These are phyloP conservation scores for Porcisia hertigi DNA, from an alignment of 208 protist genomes.

Conservation along the genomic window DNA sequence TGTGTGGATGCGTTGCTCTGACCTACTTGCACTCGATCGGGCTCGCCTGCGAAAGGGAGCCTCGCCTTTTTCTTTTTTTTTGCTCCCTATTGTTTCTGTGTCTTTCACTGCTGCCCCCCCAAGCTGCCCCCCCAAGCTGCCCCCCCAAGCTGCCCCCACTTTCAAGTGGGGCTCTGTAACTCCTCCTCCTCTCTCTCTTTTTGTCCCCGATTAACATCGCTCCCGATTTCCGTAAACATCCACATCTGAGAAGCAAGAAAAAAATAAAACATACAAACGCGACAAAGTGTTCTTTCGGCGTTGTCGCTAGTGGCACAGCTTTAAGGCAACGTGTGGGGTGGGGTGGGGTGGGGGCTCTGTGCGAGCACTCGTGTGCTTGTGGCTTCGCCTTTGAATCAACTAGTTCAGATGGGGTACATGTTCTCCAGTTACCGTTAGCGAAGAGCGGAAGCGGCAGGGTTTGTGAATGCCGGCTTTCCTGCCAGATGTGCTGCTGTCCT, in stretches of 20 bases:
- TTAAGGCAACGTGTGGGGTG: not conserved
- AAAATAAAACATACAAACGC: not conserved
- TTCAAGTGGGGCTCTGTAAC: not conserved
- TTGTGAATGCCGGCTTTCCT: not conserved
- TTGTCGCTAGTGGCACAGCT: not conserved
- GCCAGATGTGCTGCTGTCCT: not conserved
- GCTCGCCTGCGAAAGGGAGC: not conserved
- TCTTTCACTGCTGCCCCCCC: not conserved
- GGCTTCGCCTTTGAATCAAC: not conserved
- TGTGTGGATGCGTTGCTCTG: not conserved
- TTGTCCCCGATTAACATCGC: slow-evolving; percentile 1
- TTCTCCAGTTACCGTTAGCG: not conserved
- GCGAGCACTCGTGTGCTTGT: not conserved
- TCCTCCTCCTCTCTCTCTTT: not conserved
- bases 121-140: no score
- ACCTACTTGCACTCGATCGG: not conserved
- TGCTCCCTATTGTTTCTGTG: not conserved
- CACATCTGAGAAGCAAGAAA: not conserved
- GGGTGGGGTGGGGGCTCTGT: not conserved
- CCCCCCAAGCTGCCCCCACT: no score
- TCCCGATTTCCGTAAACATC: no score
- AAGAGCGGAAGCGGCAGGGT: not conserved
- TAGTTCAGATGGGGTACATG: no score
- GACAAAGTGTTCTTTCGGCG: not conserved
- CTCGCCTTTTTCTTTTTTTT: not conserved